phyloP scores from a whole-genome alignment of 176 grass and related monocot genomes.

The Eragrostis curvula region DNA sequence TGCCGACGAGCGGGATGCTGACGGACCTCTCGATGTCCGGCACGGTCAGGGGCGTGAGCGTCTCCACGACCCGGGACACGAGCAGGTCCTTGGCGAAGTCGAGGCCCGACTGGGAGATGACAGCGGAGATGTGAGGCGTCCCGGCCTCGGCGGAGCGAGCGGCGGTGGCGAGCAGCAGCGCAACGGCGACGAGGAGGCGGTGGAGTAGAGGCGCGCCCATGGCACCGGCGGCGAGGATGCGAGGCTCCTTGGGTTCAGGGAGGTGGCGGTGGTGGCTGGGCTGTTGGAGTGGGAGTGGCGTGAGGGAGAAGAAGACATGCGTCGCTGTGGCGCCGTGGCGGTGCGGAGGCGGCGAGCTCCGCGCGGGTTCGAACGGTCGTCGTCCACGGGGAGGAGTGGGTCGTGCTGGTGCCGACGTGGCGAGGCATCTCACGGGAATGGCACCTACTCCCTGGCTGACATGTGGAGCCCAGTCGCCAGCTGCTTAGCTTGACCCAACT shows the following conservation, averaged over 20 bases:
- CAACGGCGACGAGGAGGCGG: slow-evolving; percentile 30
- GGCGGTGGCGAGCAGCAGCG: slow-evolving; percentile 40
- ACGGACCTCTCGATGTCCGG: slow-evolving; percentile 74
- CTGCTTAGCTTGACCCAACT: background rate
- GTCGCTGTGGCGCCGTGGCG: slow-evolving; percentile 4
- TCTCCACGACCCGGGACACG: slow-evolving; percentile 54
- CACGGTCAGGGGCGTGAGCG: slow-evolving; percentile 60
- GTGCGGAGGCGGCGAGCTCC: slow-evolving; percentile 19
- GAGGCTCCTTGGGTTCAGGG: background rate
- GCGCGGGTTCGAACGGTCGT: slow-evolving; percentile 23
- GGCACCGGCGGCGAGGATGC: slow-evolving; percentile 17
- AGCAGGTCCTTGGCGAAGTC: slow-evolving; percentile 84
- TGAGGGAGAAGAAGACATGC: slow-evolving; percentile 24
- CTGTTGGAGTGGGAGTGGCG: slow-evolving; percentile 3
- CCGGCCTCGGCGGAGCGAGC: background rate
- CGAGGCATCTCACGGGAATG: background rate
- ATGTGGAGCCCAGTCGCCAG: background rate
- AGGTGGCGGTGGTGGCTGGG: background rate
- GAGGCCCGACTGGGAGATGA: slow-evolving; percentile 82
- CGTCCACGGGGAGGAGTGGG: background rate
- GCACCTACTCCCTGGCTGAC: background rate
- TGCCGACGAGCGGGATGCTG: slow-evolving; percentile 68
- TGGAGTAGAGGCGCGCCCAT: slow-evolving; percentile 33
- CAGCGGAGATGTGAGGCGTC: slow-evolving; percentile 64
- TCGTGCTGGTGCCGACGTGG: slow-evolving; percentile 29